phyloP scores from a whole-genome alignment of 495 filamentous ascomycete genomes.

The Penicillium herquei region DNA sequence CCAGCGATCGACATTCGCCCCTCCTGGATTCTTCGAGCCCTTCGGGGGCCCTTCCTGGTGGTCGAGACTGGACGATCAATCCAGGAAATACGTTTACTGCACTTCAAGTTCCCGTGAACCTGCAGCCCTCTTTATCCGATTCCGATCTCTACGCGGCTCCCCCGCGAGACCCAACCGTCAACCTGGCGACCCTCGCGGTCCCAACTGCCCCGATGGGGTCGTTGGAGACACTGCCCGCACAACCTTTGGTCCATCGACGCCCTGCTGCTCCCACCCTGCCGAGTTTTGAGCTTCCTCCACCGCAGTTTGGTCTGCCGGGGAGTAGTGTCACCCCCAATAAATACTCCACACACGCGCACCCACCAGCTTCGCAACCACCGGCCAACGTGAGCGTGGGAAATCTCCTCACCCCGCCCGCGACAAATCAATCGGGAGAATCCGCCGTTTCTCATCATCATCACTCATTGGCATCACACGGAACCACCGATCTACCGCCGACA shows the following conservation, averaged over 20 bases:
- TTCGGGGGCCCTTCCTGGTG: constrained; percentile 39
- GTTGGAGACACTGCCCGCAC: constrained; percentile 40
- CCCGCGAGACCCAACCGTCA: constrained; percentile 28
- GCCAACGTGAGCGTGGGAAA: constrained; percentile 58
- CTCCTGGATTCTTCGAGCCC: constrained; percentile 50
- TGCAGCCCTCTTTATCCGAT: constrained; percentile 31
- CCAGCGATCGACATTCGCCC: constrained; percentile 34
- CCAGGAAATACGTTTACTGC: constrained; percentile 22
- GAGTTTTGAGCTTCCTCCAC: constrained; percentile 61
- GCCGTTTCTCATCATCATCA: constrained; percentile 45
- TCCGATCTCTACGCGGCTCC: constrained; percentile 35
- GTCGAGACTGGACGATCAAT: constrained; percentile 42
- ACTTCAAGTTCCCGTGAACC: constrained; percentile 10
- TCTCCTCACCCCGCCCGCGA: constrained; percentile 60
- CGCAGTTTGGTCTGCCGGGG: constrained; percentile 33
- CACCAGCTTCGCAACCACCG: constrained; percentile 33
- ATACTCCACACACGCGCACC: constrained; percentile 38
- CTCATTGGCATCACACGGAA: constrained; percentile 36
- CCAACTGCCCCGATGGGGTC: constrained; percentile 45
- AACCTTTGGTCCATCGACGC: constrained; percentile 57
- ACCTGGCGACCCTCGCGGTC: constrained; percentile 46
- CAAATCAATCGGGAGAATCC: constrained; percentile 58
- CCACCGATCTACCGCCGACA: constrained; percentile 45
- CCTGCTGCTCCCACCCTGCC: constrained; percentile 60
- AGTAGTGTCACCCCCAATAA: constrained; percentile 31